Evolutionary conservation across 768 basidiomycete genomes (phyloP), one percentile per base, ranked within the genome.

Genomic region (Suillus placidus): DNA sequence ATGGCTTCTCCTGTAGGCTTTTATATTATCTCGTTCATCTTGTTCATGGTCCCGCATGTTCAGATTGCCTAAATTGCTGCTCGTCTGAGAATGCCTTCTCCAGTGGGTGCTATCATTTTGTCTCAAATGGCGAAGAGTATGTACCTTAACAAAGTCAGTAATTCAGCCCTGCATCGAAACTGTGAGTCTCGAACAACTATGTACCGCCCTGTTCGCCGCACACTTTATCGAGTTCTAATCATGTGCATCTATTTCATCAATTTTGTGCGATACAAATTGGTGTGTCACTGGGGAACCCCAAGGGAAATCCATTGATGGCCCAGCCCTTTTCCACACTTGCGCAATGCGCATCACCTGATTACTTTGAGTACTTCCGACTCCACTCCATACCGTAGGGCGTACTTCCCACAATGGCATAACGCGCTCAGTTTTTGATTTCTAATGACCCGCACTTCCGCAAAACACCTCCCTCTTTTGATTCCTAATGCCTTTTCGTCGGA

Each of bases 31-130:
- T 18, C 8, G n/a, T 35, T 51, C 55, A 38, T 35, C n/a, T 18
- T 35, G 23, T 58, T 62, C 61, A 35, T 30, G 37, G 30, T 58
- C 37, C 35, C 18, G 55, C 32, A 20, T 62, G 61, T 34, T 56
- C 34, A 62, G n/a, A 58, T 60, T 35, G 10, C 18, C 23, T 60
- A 42, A n/a, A n/a, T 20, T 55, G 34, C 54, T 34, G 20, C 32
- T 55, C 32, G 2, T 55, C 9, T 20, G 54, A 54, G 54, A 20
- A 55, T 55, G 6, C 32, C 1, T 34, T 34, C 18, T 34, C 34
- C n/a, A n/a, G n/a, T 35, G 54, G 54, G 2, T 35, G 20, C 54
- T 55, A 13, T n/a, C 34, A 55, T 55, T 55, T 34, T 55, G 12
- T 55, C 32, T 55, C 54, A 6, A 34, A 6, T 55, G 54, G 6